Percentiles rank a stretch among this genome's conserved stretches.
Conservation (phyloP, 2,329 filamentous ascomycete species). For the Coniochaeta hoffmannii region DNA sequence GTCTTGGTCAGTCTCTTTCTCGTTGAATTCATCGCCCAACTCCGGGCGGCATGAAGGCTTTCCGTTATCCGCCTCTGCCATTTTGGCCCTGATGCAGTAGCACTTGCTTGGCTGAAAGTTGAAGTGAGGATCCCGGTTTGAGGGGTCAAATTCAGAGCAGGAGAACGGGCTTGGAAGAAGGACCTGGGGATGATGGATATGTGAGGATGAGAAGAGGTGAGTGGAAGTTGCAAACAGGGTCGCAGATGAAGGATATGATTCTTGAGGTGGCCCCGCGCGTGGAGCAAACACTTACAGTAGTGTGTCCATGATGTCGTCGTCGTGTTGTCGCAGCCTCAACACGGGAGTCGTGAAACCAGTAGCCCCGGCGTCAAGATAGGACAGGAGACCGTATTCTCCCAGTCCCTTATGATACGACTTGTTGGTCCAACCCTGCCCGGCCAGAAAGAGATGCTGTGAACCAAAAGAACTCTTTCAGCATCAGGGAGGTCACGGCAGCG, state of each 20-base stretch:
- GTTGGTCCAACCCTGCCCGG: no score
- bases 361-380: no score
- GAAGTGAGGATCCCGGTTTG: not conserved
- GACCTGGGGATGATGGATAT: not conserved
- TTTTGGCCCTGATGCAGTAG: not conserved
- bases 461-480: no score
- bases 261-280: not conserved
- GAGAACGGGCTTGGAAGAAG: not conserved
- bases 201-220: not conserved
- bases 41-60: constrained; percentile 3
- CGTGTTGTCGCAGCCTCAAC: not conserved
- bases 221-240: not conserved
- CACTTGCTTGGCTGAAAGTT: not conserved
- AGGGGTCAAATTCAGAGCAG: no score
- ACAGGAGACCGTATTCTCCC: no score
- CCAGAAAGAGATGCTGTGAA: no score
- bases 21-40: constrained; percentile 8
- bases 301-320: constrained; percentile 2
- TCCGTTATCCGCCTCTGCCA: not conserved
- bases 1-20: constrained; percentile 19
- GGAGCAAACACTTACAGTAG: not conserved
- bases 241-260: not conserved
- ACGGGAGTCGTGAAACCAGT: not conserved
- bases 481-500: no score
- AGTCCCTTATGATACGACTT: no score